Conservation (phyloP, 2,329 filamentous ascomycete species). For the Penicillium sp. region DNA sequence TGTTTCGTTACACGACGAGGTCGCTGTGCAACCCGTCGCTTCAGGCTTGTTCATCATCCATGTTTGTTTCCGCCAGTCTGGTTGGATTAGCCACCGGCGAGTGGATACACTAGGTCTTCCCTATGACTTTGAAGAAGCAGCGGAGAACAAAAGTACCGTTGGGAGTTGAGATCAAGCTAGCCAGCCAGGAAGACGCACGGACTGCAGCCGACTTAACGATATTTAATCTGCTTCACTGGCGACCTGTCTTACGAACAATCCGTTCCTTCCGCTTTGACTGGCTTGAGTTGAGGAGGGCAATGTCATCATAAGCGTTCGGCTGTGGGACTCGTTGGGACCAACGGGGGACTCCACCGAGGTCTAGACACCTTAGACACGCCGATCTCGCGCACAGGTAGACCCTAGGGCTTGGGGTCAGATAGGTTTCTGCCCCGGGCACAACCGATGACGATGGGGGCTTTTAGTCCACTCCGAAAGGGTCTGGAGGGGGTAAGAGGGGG, state of each 20-base stretch:
- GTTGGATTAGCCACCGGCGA: slow-evolving; percentile 1
- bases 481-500: not conserved
- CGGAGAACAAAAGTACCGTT: not conserved
- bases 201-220: not conserved
- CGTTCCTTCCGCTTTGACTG: not conserved
- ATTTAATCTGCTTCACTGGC: not conserved
- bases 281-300: slow-evolving; percentile 4
- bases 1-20: slow-evolving; percentile 1
- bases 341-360: not conserved
- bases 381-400: no score
- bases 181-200: not conserved
- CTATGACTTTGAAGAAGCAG: not conserved
- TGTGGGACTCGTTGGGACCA: no score
- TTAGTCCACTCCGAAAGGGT: slow-evolving; percentile 2
- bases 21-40: slow-evolving; percentile 8
- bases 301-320: slow-evolving; percentile 24
- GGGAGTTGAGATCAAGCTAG: not conserved
- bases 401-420: slow-evolving; percentile 1
- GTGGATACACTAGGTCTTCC: slow-evolving; percentile 4
- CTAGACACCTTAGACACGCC: no score
- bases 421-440: not conserved
- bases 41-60: not conserved
- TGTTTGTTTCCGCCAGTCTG: not conserved
- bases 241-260: slow-evolving; percentile 7
- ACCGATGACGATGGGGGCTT: not conserved